phyloP scores from a whole-genome alignment of 2,329 filamentous ascomycete genomes.

The Neocucurbitaria cava region DNA sequence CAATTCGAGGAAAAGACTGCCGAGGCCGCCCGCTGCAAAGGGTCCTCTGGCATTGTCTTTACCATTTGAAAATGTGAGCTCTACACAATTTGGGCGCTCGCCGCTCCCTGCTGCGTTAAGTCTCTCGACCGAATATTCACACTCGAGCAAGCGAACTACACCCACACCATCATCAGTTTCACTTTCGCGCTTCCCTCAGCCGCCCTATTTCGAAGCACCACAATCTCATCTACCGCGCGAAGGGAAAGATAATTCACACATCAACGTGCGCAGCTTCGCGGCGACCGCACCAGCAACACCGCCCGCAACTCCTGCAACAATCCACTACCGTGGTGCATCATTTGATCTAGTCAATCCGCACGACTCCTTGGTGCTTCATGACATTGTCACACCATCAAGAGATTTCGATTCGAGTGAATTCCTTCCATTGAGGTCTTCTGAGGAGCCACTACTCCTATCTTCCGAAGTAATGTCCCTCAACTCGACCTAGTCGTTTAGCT shows the following conservation, averaged over 20 bases:
- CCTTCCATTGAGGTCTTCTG: slow-evolving; percentile 31
- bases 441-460: slow-evolving; percentile 23
- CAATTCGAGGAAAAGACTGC: slow-evolving; percentile 45
- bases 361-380: slow-evolving; percentile 43
- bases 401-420: slow-evolving; percentile 46
- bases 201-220: slow-evolving; percentile 30
- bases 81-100: slow-evolving; percentile 22
- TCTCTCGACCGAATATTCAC: slow-evolving; percentile 29
- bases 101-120: slow-evolving; percentile 24
- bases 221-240: slow-evolving; percentile 28
- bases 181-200: slow-evolving; percentile 46
- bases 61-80: slow-evolving; percentile 25
- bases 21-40: slow-evolving; percentile 33
- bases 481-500: neutral
- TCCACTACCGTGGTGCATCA: slow-evolving; percentile 49
- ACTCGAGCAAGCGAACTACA: slow-evolving; percentile 21
- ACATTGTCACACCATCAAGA: slow-evolving; percentile 47
- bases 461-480: slow-evolving; percentile 21
- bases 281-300: slow-evolving; percentile 42
- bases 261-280: slow-evolving; percentile 32
- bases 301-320: slow-evolving; percentile 46
- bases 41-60: slow-evolving; percentile 12
- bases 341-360: slow-evolving; percentile 51
- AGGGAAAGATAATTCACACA: slow-evolving; percentile 23
- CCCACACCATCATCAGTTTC: slow-evolving; percentile 37